Evolutionary conservation across 1,284 basidiomycete genomes (phyloP), one percentile per base, ranked within the genome.

Genomic region (Rugosomyces carneus): DNA sequence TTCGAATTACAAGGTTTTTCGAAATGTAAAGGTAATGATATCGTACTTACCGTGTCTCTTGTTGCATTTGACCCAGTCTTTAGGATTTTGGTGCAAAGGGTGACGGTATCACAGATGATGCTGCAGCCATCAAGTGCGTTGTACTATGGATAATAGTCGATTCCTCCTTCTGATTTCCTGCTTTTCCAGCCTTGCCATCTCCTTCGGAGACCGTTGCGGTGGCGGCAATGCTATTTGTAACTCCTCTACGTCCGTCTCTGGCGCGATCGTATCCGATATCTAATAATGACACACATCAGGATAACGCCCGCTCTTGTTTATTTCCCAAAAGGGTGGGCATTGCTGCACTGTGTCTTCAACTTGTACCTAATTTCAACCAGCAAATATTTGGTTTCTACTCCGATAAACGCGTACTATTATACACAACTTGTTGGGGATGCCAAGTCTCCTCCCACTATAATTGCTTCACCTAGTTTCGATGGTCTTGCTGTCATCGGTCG

Each of bases 401-500:
- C 84, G 0, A 76, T 88, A 40, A 65, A 80, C 24, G 71, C 78
- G 3, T 83, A 78, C 59, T 87, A 86, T 59, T 83, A 80, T 55
- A 84, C 82, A 0, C 77, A 81, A 54, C 59, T 84, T 15, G 72
- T 83, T 46, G 81, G 78, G 10, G 81, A 86, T 60, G 75, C 81
- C 2, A 72, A 68, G 53, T 62, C 67, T n/a, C 77, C 71, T n/a
- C 84, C 84, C 0, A 82, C 77, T 0, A 58, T 88, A 9, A 61
- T 78, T 6, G 83, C 83, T 3, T 62, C 73, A 11, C 53, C 75
- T 0, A 63, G 61, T 31, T 88, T 87, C 60, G 61, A 61, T 42
- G 84, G 81, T 9, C 72, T 83, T 34, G 84, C 82, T 10, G 73
- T 88, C 37, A 83, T 89, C 51, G 81, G 80, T 81, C 47, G 31